These are phyloP conservation scores for Cercospora sp. DNA, from an alignment of 2,329 filamentous ascomycete genomes.

Conservation along the genomic window DNA sequence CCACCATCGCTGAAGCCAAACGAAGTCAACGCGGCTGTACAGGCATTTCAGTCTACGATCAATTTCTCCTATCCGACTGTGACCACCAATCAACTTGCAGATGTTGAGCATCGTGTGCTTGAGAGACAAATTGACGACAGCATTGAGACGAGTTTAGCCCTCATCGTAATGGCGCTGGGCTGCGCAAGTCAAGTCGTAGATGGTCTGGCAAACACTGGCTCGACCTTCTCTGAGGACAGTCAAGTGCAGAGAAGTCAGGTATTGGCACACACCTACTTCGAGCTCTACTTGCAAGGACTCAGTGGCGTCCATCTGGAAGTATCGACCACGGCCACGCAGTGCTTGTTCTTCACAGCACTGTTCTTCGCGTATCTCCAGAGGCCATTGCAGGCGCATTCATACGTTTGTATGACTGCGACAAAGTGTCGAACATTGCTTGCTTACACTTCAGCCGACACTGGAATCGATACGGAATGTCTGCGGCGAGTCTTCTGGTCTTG, in stretches of 20 bases:
- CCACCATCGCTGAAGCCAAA: conserved; percentile 11
- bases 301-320: conserved; percentile 16
- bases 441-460: conserved; percentile 21
- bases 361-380: conserved; percentile 22
- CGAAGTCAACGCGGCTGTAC: conserved; percentile 7
- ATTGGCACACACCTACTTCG: conserved; percentile 13
- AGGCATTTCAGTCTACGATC: conserved; percentile 9
- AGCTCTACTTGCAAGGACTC: conserved; percentile 13
- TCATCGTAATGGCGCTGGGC: conserved; percentile 18
- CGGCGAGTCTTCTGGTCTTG: conserved; percentile 22
- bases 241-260: conserved; percentile 2
- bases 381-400: conserved; percentile 19
- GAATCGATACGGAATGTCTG: conserved; percentile 18
- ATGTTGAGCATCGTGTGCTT: conserved; percentile 15
- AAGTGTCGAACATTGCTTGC: conserved; percentile 19
- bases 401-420: conserved; percentile 18
- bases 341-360: conserved; percentile 21
- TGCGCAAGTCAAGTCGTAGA: conserved; percentile 13
- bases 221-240: neutral
- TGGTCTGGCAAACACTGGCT: neutral
- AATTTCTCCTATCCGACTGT: conserved; percentile 20
- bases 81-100: conserved; percentile 3
- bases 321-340: conserved; percentile 17
- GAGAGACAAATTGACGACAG: conserved; percentile 9
- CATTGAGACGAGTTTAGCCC: conserved; percentile 12